phyloP scores from a whole-genome alignment of 2,329 filamentous ascomycete genomes.

The Colletotrichum magnum region DNA sequence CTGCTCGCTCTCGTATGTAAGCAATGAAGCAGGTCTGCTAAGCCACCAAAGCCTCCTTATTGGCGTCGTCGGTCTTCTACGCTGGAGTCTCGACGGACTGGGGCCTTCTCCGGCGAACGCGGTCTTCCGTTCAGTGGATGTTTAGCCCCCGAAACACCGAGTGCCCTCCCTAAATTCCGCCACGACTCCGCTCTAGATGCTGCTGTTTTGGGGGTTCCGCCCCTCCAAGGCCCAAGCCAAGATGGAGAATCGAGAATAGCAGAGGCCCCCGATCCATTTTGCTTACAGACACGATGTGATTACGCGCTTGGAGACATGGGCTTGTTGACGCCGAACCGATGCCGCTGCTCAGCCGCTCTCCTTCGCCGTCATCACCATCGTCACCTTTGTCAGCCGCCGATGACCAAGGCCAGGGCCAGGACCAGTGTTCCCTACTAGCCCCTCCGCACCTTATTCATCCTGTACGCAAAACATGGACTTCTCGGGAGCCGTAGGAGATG shows the following conservation, averaged over 20 bases:
- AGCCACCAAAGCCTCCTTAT: not conserved
- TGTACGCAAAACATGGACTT: too few relatives aligned
- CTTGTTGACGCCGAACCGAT: not conserved
- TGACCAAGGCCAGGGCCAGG: not conserved
- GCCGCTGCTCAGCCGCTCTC: slow-evolving; percentile 10
- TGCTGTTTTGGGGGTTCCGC: slow-evolving; percentile 15
- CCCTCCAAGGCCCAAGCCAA: not conserved
- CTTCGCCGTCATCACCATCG: not conserved
- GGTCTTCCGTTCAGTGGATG: slow-evolving; percentile 26
- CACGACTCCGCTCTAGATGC: slow-evolving; percentile 20
- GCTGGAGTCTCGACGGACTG: not conserved
- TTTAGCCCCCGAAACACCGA: slow-evolving; percentile 23
- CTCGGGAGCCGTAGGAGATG: too few relatives aligned
- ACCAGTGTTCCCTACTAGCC: too few relatives aligned
- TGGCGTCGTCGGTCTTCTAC: not conserved
- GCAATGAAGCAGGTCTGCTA: too few relatives aligned
- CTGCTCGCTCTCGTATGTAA: not conserved
- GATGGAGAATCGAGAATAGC: slow-evolving; percentile 13
- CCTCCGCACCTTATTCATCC: too few relatives aligned
- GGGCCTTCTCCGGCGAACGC: slow-evolving; percentile 24
- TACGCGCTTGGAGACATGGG: slow-evolving; percentile 11
- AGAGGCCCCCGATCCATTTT: slow-evolving; percentile 10
- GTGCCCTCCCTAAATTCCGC: slow-evolving; percentile 20
- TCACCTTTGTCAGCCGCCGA: slow-evolving; percentile 31
- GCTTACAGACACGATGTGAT: slow-evolving; percentile 12